Evolutionary conservation across 2,329 filamentous ascomycete genomes (phyloP).

Genomic region (Apiospora pterosperma): DNA sequence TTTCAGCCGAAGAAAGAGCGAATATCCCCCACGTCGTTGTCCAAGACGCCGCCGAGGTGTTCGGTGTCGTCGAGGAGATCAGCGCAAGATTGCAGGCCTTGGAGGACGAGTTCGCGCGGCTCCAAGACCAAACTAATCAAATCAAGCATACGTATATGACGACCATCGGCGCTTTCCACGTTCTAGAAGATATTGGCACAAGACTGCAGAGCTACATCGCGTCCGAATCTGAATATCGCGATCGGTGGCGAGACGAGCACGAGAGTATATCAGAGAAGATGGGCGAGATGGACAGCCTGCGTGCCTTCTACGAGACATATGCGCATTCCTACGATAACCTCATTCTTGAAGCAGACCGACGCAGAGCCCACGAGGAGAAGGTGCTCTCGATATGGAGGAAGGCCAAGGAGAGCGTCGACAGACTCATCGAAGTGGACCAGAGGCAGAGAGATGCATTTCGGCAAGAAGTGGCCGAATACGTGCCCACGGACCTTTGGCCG

Average conservation of each 20-base stretch:
- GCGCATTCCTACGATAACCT: constrained; percentile 79
- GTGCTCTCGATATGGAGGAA: constrained; percentile 73
- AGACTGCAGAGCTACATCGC: constrained; percentile 64
- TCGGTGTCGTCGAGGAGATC: constrained; percentile 67
- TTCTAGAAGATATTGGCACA: constrained; percentile 64
- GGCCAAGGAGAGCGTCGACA: constrained; percentile 72
- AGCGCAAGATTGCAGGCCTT: constrained; percentile 73
- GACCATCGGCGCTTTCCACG: constrained; percentile 59
- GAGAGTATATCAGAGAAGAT: constrained; percentile 66
- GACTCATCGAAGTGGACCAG: constrained; percentile 70
- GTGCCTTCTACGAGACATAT: constrained; percentile 85
- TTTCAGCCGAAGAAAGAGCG: constrained; percentile 70
- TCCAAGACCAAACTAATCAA: constrained; percentile 60
- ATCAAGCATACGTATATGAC: constrained; percentile 53
- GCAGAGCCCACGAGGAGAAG: constrained; percentile 69
- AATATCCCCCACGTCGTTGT: constrained; percentile 82
- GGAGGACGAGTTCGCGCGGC: constrained; percentile 63
- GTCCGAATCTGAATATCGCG: constrained; percentile 60
- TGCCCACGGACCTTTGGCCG: constrained; percentile 86
- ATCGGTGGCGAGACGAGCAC: constrained; percentile 72
- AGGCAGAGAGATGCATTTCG: constrained; percentile 74
- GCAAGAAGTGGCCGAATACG: constrained; percentile 76
- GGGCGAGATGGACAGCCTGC: constrained; percentile 71
- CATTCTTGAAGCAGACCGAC: constrained; percentile 76
- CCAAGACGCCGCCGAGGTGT: constrained; percentile 65